These are phyloP conservation scores for Debaryomyces coudertii DNA, from an alignment of 1,139 yeast genomes.

Conservation along the genomic window DNA sequence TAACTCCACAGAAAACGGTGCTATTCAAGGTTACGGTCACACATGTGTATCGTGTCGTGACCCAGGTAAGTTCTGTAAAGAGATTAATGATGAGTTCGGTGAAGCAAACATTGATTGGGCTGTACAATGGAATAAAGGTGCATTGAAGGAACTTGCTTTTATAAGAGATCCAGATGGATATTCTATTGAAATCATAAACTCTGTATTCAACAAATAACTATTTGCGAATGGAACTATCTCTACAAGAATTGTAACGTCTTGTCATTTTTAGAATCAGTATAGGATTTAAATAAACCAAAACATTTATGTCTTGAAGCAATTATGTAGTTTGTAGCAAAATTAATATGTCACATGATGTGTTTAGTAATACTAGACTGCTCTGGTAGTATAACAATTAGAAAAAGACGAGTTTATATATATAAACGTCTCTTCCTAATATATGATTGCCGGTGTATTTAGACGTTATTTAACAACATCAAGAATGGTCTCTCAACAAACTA, in stretches of 20 bases:
- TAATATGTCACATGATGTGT: neutral
- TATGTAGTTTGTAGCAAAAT: neutral
- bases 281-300: neutral
- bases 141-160: constrained; percentile 63
- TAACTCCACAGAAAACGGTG: constrained; percentile 56
- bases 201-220: constrained; percentile 28
- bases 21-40: constrained; percentile 85
- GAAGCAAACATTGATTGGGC: constrained; percentile 40
- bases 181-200: constrained; percentile 60
- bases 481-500: constrained; percentile 53
- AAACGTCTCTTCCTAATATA: constrained; percentile 1
- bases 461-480: constrained; percentile 18
- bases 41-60: constrained; percentile 74
- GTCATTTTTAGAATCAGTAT: neutral
- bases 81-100: constrained; percentile 46
- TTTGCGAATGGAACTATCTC: no score
- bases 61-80: constrained; percentile 57
- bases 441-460: constrained; percentile 15
- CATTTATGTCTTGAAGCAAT: neutral
- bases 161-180: constrained; percentile 93
- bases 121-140: constrained; percentile 61
- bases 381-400: no score
- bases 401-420: neutral
- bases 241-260: neutral
- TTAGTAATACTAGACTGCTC: neutral